These are phyloP conservation scores for Hortiboletus flavorubellus DNA, from an alignment of 768 basidiomycete genomes.

Conservation along the genomic window DNA sequence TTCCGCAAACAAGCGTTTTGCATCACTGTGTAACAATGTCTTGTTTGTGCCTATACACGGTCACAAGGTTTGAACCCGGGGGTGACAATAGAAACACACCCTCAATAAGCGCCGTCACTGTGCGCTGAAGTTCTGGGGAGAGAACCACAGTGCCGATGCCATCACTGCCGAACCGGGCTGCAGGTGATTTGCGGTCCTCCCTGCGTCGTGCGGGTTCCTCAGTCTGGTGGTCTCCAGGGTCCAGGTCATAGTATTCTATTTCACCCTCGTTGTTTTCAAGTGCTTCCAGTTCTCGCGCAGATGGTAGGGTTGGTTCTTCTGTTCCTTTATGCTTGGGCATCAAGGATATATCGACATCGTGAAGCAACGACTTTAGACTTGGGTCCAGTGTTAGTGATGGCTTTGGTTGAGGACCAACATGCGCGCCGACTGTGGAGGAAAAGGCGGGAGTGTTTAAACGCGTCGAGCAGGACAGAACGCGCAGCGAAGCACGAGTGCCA, in stretches of 20 bases:
- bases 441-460: constrained; percentile 25
- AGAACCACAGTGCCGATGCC: constrained; percentile 68
- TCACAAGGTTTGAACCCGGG: constrained; percentile 8
- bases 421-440: constrained; percentile 31
- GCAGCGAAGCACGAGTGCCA: constrained; percentile 23
- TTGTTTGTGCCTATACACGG: constrained; percentile 56
- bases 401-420: constrained; percentile 45
- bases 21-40: constrained; percentile 61
- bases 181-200: constrained; percentile 67
- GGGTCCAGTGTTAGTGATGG: constrained; percentile 64
- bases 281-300: constrained; percentile 55
- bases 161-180: constrained; percentile 76
- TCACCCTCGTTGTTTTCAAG: constrained; percentile 37
- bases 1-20: constrained; percentile 62
- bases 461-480: constrained; percentile 20
- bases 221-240: constrained; percentile 29
- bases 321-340: constrained; percentile 33
- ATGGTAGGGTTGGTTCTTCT: constrained; percentile 16
- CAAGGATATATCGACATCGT: constrained; percentile 67
- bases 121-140: constrained; percentile 64
- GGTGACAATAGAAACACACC: constrained; percentile 38
- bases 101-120: constrained; percentile 65
- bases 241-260: constrained; percentile 31
- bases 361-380: constrained; percentile 55
- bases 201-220: constrained; percentile 25